These are phyloP conservation scores for Ceratobasidium theobromae DNA, from an alignment of 1,284 basidiomycete species.

Conservation along the genomic window DNA sequence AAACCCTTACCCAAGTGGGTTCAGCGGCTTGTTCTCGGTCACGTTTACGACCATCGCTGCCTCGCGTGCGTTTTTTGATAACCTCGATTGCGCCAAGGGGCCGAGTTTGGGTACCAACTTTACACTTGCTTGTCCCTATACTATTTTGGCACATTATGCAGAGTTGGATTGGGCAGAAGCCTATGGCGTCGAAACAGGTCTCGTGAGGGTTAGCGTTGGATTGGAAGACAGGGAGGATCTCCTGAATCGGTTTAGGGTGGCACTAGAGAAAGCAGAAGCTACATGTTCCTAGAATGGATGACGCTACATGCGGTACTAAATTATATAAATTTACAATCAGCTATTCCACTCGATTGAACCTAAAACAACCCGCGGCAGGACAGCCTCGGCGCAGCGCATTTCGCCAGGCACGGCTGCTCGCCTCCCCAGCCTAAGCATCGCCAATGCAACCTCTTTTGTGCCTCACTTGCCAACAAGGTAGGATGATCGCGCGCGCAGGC, in stretches of 20 bases:
- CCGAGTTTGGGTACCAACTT: constrained; percentile 96
- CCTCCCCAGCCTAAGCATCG: no score
- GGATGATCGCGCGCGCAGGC: no score
- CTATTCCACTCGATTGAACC: no score
- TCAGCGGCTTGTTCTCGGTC: constrained; percentile 89
- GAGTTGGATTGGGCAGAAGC: constrained; percentile 91
- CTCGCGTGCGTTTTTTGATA: constrained; percentile 84
- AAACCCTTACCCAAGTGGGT: constrained; percentile 57
- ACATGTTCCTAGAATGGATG: constrained; percentile 36
- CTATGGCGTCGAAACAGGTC: constrained; percentile 81
- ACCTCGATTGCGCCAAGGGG: constrained; percentile 82
- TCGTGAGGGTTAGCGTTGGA: constrained; percentile 90
- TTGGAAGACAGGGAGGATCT: constrained; percentile 75
- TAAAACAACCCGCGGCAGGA: no score
- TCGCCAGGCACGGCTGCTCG: neutral
- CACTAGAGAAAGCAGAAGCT: constrained; percentile 69
- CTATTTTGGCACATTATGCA: constrained; percentile 87
- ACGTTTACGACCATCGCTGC: constrained; percentile 75
- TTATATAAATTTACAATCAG: neutral
- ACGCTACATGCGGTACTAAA: neutral
- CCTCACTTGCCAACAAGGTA: neutral
- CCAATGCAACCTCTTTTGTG: no score
- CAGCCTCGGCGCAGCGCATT: no score
- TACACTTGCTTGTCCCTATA: constrained; percentile 91
- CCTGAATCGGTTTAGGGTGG: constrained; percentile 61